Conservation (phyloP, 306 rosid genomes). For the Prosopis cineraria region DNA sequence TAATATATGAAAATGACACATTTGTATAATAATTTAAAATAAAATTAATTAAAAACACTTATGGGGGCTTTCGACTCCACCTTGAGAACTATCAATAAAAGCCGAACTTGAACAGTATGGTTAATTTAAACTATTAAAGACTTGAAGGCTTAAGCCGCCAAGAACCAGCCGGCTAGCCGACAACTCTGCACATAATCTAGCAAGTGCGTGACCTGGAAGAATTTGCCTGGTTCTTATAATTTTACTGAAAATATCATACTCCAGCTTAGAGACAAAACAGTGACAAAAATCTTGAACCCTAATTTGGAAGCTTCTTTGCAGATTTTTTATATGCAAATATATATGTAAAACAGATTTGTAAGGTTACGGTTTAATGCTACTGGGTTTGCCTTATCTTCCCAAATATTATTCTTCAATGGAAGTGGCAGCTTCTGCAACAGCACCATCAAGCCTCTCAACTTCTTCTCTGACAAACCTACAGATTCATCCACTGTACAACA, state of each 20-base stretch:
- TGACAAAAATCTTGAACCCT: conserved; percentile 42
- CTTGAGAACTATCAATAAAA: too few species aligned
- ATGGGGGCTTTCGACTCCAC: too few species aligned
- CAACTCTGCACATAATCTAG: neutral
- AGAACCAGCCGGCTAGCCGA: too few species aligned
- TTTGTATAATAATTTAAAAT: too few species aligned
- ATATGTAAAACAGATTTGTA: conserved; percentile 32
- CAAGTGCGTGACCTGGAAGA: conserved; percentile 30
- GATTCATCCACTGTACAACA: conserved; percentile 22
- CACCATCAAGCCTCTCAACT: conserved; percentile 46
- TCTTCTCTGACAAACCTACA: conserved; percentile 18
- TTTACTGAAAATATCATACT: conserved; percentile 37
- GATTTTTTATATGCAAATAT: conserved; percentile 31
- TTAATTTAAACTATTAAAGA: too few species aligned
- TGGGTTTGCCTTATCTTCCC: conserved; percentile 48
- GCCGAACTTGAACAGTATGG: too few species aligned
- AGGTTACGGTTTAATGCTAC: conserved; percentile 38
- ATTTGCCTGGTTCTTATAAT: conserved; percentile 41
- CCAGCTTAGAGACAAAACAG: conserved; percentile 39
- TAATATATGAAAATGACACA: too few species aligned
- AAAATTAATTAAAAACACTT: too few species aligned
- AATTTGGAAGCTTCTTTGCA: conserved; percentile 44
- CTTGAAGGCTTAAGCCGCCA: too few species aligned
- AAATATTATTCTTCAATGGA: neutral
- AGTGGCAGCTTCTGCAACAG: conserved; percentile 49